Conservation (phyloP, 1,284 basidiomycete species). For the Cryptococcus sp. region DNA sequence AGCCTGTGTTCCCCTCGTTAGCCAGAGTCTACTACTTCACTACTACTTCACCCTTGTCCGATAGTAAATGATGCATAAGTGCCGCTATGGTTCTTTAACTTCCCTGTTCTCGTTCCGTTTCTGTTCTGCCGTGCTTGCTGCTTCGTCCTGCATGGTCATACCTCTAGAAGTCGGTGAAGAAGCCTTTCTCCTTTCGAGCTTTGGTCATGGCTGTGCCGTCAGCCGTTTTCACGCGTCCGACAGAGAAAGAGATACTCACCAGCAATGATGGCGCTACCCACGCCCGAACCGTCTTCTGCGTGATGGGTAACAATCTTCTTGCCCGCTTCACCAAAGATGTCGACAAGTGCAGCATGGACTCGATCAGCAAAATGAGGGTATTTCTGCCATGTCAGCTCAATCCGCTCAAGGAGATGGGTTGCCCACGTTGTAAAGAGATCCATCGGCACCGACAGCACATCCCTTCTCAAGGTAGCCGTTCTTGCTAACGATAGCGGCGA, state of each 20-base stretch:
- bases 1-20: too few relatives aligned
- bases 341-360: constrained; percentile 78
- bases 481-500: constrained; percentile 88
- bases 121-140: too few relatives aligned
- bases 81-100: not conserved
- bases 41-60: too few relatives aligned
- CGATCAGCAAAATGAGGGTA: constrained; percentile 87
- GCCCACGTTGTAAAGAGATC: constrained; percentile 81
- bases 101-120: not conserved
- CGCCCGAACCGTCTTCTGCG: constrained; percentile 91
- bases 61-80: not conserved
- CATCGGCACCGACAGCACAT: constrained; percentile 84
- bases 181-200: constrained; percentile 51
- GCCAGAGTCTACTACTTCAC: not conserved
- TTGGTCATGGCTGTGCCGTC: constrained; percentile 57
- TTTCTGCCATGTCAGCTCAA: constrained; percentile 56
- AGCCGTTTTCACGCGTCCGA: not conserved
- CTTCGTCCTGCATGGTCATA: not conserved
- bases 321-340: constrained; percentile 91
- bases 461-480: constrained; percentile 79
- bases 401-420: not conserved
- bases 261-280: constrained; percentile 93
- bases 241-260: constrained; percentile 51
- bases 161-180: constrained; percentile 31
- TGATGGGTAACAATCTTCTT: constrained; percentile 81